Evolutionary conservation across 2,329 filamentous ascomycete genomes (phyloP), one percentile per base, ranked within the genome.

Genomic region (Aspergillus clavatus): DNA sequence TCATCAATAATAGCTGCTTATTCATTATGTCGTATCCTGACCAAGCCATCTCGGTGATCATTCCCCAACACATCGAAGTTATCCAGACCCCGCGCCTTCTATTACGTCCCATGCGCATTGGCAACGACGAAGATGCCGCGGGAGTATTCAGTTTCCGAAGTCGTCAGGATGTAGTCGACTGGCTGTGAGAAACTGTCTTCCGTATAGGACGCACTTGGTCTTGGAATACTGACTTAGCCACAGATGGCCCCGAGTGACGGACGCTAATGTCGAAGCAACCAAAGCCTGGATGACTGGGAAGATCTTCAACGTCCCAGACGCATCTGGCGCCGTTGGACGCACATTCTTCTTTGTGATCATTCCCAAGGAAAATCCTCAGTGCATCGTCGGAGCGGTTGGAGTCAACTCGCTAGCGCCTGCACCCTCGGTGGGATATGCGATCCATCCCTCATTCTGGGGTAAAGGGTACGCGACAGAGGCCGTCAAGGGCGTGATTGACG

Each of bases 371-470:
- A 51, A 57, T 16, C 36, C 53, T 21, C 19, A 24, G 0, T 37
- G 53, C 19, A 53, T 38, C 14, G 49, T 57, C 3, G 57, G 57
- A 2, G 31, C 27, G 2, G 46, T 55, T 10, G 51, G 54, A 4
- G 43, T 61, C 5, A 60, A 58, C 42, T 18, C 48, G 4, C 47
- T 53, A 14, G 18, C 29, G 5, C 56, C 50, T 4, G 42, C 48
- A 1, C 51, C 51, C 3, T 56, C 56, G 1, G 29, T 60, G 18
- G 58, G 58, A 33, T 60, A 58, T 23, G 44, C 50, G 16, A 45
- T 59, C 6, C 58, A 60, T 31, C 58, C 58, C 1, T 52, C 53
- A 12, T 54, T 43, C 19, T 61, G 58, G 58, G 52, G 56, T 1
- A 55, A 48, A 23, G 56, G 58, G 7, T 60, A 52, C 24, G 45